Percentiles rank a stretch among this genome's conserved stretches.
These are phyloP conservation scores for Ogataea paraovalis DNA, from an alignment of 805 yeast genomes.

Conservation along the genomic window DNA sequence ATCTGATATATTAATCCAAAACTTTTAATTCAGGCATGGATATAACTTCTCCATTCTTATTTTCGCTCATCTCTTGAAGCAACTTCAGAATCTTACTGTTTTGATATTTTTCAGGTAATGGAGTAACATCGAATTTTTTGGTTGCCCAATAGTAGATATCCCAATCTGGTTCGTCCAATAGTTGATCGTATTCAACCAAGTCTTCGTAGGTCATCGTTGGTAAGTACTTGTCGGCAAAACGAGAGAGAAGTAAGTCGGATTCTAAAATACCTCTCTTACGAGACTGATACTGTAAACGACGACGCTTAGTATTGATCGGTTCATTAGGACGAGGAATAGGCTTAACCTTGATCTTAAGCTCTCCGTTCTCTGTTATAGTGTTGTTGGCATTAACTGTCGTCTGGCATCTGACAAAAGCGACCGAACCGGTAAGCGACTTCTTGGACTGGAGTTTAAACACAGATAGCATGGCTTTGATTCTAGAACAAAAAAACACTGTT, in stretches of 20 bases:
- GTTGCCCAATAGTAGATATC: conserved; percentile 99
- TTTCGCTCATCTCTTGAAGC: conserved; percentile 72
- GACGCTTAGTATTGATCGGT: conserved; percentile 65
- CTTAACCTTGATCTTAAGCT: conserved; percentile 59
- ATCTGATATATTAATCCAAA: not conserved
- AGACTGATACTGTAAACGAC: conserved; percentile 87
- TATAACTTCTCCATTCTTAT: conserved; percentile 65
- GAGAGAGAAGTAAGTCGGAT: conserved; percentile 78
- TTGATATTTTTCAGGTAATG: conserved; percentile 85
- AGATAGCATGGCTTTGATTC: not conserved
- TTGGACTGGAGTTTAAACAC: not conserved
- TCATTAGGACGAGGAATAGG: conserved; percentile 81
- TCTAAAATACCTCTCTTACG: conserved; percentile 95
- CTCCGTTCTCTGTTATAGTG: conserved; percentile 32
- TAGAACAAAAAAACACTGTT: not conserved
- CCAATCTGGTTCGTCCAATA: conserved; percentile 97
- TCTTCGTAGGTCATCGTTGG: conserved; percentile 54
- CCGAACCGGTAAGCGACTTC: conserved; percentile 7
- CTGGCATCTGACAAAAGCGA: conserved; percentile 4
- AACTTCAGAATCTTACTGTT: conserved; percentile 55
- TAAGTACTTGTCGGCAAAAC: conserved; percentile 79
- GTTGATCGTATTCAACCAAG: conserved; percentile 77
- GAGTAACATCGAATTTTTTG: conserved; percentile 71
- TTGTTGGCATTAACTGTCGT: conserved; percentile 10
- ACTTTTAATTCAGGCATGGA: conserved; percentile 75